Evolutionary conservation across 2,329 filamentous ascomycete genomes (phyloP).

Genomic region (Claviceps fusiformis): DNA sequence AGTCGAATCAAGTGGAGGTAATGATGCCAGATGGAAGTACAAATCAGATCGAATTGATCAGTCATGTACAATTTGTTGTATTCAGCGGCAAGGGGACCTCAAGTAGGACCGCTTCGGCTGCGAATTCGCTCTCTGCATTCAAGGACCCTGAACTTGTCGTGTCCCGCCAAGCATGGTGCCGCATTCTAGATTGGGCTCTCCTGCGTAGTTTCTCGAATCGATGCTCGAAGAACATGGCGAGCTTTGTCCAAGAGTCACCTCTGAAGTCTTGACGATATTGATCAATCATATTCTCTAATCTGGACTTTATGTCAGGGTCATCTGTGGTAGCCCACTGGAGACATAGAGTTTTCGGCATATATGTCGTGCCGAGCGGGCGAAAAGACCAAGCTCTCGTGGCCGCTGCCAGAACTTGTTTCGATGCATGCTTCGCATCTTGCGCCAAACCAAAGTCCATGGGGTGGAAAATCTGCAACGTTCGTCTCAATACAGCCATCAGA

Average conservation of each 20-base stretch:
- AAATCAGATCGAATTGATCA: neutral
- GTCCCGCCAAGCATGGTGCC: neutral
- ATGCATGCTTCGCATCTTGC: neutral
- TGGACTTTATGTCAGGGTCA: neutral
- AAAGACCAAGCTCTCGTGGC: conserved; percentile 5
- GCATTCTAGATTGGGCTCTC: neutral
- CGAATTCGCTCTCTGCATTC: neutral
- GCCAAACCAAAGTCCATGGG: neutral
- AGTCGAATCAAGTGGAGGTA: neutral
- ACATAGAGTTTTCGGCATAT: conserved; percentile 4
- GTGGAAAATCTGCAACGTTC: conserved; percentile 3
- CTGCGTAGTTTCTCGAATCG: conserved; percentile 1
- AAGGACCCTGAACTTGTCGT: conserved; percentile 1
- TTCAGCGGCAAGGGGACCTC: neutral
- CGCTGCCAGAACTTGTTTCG: neutral
- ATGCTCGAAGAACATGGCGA: conserved; percentile 2
- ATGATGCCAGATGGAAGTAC: too few species aligned
- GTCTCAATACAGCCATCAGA: conserved; percentile 4
- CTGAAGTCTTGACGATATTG: conserved; percentile 3
- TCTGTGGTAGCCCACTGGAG: conserved; percentile 4
- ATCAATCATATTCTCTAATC: conserved; percentile 4
- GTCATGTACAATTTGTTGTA: neutral
- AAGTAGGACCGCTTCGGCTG: neutral
- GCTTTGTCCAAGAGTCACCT: conserved; percentile 2
- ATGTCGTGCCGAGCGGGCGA: conserved; percentile 4